These are phyloP conservation scores for Citrullus colocynthis DNA, from an alignment of 306 rosid species.

Conservation along the genomic window DNA sequence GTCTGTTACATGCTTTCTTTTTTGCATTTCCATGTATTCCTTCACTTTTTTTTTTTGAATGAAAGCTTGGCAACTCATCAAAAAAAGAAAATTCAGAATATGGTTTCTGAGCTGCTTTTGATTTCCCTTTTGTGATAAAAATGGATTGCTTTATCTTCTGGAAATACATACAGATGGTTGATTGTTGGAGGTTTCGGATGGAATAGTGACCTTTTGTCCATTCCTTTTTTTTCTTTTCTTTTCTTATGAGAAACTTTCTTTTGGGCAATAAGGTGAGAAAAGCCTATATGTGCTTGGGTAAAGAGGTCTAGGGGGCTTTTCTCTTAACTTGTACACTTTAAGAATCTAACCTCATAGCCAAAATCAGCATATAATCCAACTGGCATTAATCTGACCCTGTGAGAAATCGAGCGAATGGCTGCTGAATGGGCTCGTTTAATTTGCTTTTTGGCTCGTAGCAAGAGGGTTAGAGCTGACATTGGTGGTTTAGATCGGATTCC, in stretches of 20 bases:
- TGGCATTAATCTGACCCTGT: not conserved
- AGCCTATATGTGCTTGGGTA: not conserved
- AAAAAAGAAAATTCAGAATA: not conserved
- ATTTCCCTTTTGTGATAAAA: not conserved
- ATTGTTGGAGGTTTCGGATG: not conserved
- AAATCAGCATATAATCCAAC: too few relatives aligned
- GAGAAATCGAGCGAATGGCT: too few relatives aligned
- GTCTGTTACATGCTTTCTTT: too few relatives aligned
- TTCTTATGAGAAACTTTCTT: too few relatives aligned
- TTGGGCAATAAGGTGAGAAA: not conserved
- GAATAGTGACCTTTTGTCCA: not conserved
- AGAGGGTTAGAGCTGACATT: not conserved
- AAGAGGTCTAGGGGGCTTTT: not conserved
- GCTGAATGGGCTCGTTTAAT: too few relatives aligned
- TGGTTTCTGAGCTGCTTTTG: not conserved
- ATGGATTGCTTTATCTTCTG: not conserved
- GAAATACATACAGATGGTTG: not conserved
- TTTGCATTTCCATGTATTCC: too few relatives aligned
- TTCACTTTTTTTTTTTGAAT: too few relatives aligned
- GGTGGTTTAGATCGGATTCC: not conserved
- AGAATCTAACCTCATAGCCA: not conserved
- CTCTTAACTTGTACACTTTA: not conserved
- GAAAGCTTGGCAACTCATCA: too few relatives aligned
- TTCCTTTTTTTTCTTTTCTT: too few relatives aligned
- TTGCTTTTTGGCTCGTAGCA: not conserved